Evolutionary conservation across 495 filamentous ascomycete genomes (phyloP).

Genomic region (Aspergillus steynii): DNA sequence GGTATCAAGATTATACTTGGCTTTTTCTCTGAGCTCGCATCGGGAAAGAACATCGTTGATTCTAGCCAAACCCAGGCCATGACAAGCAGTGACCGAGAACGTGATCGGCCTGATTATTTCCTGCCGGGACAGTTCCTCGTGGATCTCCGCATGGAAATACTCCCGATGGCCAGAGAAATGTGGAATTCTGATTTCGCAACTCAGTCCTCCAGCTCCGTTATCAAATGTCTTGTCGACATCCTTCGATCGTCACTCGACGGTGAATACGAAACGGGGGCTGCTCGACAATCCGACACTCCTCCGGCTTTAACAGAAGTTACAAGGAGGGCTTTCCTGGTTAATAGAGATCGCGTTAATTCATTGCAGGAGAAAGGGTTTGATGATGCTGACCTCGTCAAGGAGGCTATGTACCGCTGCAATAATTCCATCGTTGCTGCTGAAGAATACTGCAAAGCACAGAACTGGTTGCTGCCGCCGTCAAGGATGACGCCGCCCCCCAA

Average conservation of each 20-base stretch:
- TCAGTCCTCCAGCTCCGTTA: slow-evolving; percentile 69
- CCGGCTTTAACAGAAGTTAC: slow-evolving; percentile 35
- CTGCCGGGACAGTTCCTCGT: slow-evolving; percentile 77
- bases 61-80: slow-evolving; percentile 67
- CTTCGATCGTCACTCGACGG: slow-evolving; percentile 75
- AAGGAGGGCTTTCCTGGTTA: slow-evolving; percentile 48
- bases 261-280: slow-evolving; percentile 69
- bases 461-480: slow-evolving; percentile 38
- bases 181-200: slow-evolving; percentile 76
- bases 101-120: slow-evolving; percentile 65
- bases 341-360: slow-evolving; percentile 42
- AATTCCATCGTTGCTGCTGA: slow-evolving; percentile 58
- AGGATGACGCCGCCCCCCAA: slow-evolving; percentile 61
- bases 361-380: slow-evolving; percentile 50
- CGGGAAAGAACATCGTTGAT: slow-evolving; percentile 75
- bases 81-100: slow-evolving; percentile 55
- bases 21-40: slow-evolving; percentile 73
- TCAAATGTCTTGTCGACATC: slow-evolving; percentile 81
- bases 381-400: slow-evolving; percentile 60
- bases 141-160: slow-evolving; percentile 77
- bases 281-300: slow-evolving; percentile 57
- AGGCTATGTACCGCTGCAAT: slow-evolving; percentile 81
- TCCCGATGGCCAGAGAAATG: slow-evolving; percentile 75
- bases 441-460: slow-evolving; percentile 73
- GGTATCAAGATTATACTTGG: slow-evolving; percentile 83